phyloP scores from a whole-genome alignment of 805 yeast species.

The Metschnikowia santaceciliae region DNA sequence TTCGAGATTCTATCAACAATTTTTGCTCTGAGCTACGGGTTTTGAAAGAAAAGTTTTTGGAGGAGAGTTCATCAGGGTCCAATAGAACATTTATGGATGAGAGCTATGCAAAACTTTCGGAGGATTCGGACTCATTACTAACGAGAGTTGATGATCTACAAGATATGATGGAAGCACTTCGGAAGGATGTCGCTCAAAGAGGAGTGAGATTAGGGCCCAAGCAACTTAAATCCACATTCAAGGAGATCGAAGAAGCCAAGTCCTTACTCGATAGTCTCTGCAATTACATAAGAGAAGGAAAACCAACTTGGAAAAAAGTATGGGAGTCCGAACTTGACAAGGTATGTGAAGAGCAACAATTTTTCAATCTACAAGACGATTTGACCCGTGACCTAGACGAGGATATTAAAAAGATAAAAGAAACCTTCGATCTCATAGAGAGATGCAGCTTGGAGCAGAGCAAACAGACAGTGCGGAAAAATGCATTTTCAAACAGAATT shows the following conservation, averaged over 20 bases:
- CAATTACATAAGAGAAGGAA: slow-evolving; percentile 63
- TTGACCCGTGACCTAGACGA: slow-evolving; percentile 73
- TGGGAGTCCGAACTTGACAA: slow-evolving; percentile 91
- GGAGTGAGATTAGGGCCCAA: slow-evolving; percentile 78
- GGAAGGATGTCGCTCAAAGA: slow-evolving; percentile 88
- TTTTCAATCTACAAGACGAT: slow-evolving; percentile 85
- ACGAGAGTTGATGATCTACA: slow-evolving; percentile 87
- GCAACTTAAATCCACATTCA: slow-evolving; percentile 61
- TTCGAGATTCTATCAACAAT: slow-evolving; percentile 41
- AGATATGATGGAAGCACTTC: slow-evolving; percentile 81
- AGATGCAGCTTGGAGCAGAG: slow-evolving; percentile 76
- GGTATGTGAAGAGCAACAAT: slow-evolving; percentile 92
- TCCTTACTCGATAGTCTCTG: slow-evolving; percentile 49
- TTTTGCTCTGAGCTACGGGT: slow-evolving; percentile 45
- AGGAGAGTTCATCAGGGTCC: slow-evolving; percentile 28
- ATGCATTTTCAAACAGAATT: slow-evolving; percentile 36
- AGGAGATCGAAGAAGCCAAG: slow-evolving; percentile 61
- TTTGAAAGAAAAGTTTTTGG: slow-evolving; percentile 49
- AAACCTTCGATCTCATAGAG: slow-evolving; percentile 77
- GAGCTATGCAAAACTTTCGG: slow-evolving; percentile 69
- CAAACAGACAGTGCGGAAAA: slow-evolving; percentile 49
- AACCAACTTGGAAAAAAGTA: slow-evolving; percentile 80
- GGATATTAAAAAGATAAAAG: slow-evolving; percentile 75
- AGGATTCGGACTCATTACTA: slow-evolving; percentile 69
- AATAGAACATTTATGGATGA: slow-evolving; percentile 64